These are phyloP conservation scores for Paraurostyla sp. DNA, from an alignment of 73 alveolate genomes.

Conservation along the genomic window DNA sequence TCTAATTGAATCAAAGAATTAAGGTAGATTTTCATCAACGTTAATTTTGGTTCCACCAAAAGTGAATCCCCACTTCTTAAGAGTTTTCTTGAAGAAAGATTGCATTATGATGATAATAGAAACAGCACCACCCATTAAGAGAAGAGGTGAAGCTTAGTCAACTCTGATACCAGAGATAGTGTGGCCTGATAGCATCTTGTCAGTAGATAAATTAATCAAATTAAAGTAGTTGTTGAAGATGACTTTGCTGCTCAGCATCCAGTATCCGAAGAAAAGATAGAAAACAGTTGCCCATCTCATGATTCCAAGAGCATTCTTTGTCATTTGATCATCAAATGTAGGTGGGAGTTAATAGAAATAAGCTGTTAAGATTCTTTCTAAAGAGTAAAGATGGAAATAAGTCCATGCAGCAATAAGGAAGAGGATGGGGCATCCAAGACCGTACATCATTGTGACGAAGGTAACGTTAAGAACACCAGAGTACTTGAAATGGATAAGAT, in stretches of 20 bases:
- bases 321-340: conserved; percentile 72
- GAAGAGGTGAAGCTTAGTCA: conserved; percentile 44
- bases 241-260: conserved; percentile 64
- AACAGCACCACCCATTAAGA: neutral
- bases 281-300: conserved; percentile 62
- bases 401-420: conserved; percentile 70
- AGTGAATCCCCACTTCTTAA: conserved; percentile 50
- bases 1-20: conserved; percentile 38
- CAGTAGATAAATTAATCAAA: neutral
- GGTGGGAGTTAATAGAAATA: conserved; percentile 79
- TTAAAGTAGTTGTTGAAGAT: conserved; percentile 52
- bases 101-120: neutral
- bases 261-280: conserved; percentile 62
- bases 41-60: conserved; percentile 8
- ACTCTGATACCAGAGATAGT: neutral
- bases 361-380: conserved; percentile 69
- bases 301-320: conserved; percentile 56
- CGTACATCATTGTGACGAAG: conserved; percentile 78
- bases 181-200: conserved; percentile 37
- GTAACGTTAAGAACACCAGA: conserved; percentile 69
- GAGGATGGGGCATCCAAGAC: conserved; percentile 74
- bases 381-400: conserved; percentile 58
- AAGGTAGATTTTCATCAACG: conserved; percentile 56
- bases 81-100: neutral
- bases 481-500: conserved; percentile 77